These are phyloP conservation scores for Fagopyrum homotropicum DNA, from an alignment of 148 eudicot genomes.

Conservation along the genomic window DNA sequence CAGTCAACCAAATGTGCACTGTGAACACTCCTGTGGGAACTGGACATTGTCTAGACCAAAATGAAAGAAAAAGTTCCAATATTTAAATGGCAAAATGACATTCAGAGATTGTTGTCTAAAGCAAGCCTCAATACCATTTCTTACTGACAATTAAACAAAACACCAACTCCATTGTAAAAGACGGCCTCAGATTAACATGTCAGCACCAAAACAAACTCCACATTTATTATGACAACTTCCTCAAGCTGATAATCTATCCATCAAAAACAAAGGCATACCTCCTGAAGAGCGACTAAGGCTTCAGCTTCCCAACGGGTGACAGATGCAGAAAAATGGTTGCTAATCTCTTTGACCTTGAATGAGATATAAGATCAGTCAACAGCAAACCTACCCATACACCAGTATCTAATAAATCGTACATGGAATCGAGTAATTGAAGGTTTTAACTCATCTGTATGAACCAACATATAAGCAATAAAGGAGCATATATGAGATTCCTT, in stretches of 20 bases:
- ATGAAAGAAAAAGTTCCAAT: neutral
- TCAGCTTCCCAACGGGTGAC: slow-evolving; percentile 71
- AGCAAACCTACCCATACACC: neutral
- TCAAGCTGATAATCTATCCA: neutral
- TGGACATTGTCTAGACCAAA: neutral
- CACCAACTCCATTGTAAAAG: neutral
- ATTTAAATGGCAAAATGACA: neutral
- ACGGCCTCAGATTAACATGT: neutral
- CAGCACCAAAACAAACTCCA: neutral
- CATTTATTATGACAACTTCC: neutral
- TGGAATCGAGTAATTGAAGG: neutral
- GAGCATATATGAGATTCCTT: neutral
- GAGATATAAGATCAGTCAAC: slow-evolving; percentile 4
- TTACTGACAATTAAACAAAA: neutral
- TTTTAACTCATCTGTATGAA: neutral
- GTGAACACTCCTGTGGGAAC: neutral
- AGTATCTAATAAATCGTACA: neutral
- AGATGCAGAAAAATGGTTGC: slow-evolving; percentile 19
- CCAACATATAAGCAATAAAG: neutral
- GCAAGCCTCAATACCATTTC: neutral
- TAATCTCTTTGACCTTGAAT: slow-evolving; percentile 60
- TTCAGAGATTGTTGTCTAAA: neutral
- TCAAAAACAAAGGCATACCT: slow-evolving; percentile 32
- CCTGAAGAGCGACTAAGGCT: slow-evolving; percentile 68
- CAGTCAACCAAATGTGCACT: slow-evolving; percentile 9